Percentiles rank a stretch among this genome's conserved stretches.
phyloP scores from a whole-genome alignment of 768 basidiomycete species.

The Phanerochaete carnosa region DNA sequence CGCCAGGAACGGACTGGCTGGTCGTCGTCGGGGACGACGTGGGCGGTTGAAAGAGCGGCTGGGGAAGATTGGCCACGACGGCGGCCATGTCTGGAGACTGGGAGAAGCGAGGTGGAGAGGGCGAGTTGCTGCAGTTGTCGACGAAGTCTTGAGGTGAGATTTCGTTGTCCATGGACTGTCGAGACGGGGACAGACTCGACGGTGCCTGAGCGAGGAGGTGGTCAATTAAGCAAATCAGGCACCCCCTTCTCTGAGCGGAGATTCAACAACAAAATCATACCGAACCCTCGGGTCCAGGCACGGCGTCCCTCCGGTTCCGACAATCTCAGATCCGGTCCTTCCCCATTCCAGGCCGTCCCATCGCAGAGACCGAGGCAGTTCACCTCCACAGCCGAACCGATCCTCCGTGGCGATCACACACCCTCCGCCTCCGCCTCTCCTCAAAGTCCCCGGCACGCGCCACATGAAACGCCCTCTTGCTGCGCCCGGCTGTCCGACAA shows the following conservation, averaged over 20 bases:
- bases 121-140: neutral
- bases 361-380: neutral
- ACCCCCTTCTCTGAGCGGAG: constrained; percentile 5
- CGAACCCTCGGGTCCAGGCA: constrained; percentile 10
- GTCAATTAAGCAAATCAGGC: constrained; percentile 16
- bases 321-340: constrained; percentile 7
- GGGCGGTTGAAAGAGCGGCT: constrained; percentile 8
- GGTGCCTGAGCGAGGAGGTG: constrained; percentile 10
- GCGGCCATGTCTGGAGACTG: constrained; percentile 22
- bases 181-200: constrained; percentile 5
- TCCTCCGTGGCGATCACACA: neutral
- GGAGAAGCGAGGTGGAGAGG: neutral
- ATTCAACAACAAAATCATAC: neutral
- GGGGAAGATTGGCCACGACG: constrained; percentile 20
- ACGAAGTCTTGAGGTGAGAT: constrained; percentile 4
- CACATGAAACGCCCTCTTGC: neutral
- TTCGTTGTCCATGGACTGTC: constrained; percentile 11
- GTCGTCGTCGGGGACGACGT: constrained; percentile 10
- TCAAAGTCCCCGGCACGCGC: neutral
- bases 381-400: neutral
- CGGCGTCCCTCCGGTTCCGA: constrained; percentile 6
- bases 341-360: neutral
- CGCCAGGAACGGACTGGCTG: constrained; percentile 7
- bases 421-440: neutral
- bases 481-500: neutral